A percentile compares a stretch with the other conserved stretches of the same genome.
phyloP scores from a whole-genome alignment of 768 basidiomycete species.

The Tricholoma saponaceum region DNA sequence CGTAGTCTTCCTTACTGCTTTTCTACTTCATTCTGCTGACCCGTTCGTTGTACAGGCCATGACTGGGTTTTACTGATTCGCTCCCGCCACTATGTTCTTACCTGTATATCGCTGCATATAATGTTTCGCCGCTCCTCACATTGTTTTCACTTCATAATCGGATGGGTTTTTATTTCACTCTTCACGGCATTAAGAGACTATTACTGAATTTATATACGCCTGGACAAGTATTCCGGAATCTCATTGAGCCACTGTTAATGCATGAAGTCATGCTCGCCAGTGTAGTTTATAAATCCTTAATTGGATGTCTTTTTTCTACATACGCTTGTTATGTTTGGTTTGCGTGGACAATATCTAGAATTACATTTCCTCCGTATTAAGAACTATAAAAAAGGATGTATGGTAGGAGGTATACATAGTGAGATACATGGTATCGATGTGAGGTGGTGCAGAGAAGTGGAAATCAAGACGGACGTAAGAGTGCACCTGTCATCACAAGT shows the following conservation, averaged over 20 bases:
- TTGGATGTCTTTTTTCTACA: too few relatives aligned
- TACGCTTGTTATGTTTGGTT: too few relatives aligned
- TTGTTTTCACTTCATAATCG: constrained; percentile 17
- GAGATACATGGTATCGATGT: constrained; percentile 15
- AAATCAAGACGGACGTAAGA: neutral
- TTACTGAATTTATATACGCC: too few relatives aligned
- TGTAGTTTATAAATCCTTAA: too few relatives aligned
- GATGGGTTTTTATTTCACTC: constrained; percentile 11
- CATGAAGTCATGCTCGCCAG: too few relatives aligned
- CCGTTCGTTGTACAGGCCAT: constrained; percentile 36
- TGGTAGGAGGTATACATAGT: constrained; percentile 16
- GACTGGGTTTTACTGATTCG: constrained; percentile 52
- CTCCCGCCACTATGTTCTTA: constrained; percentile 18
- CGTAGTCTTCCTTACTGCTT: constrained; percentile 21
- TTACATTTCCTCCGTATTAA: neutral
- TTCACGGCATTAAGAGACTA: neutral
- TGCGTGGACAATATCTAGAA: too few relatives aligned
- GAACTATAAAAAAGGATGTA: neutral
- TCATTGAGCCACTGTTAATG: too few relatives aligned
- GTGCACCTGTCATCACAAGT: neutral
- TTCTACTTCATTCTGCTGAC: constrained; percentile 4
- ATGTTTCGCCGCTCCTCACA: constrained; percentile 16
- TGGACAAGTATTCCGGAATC: too few relatives aligned
- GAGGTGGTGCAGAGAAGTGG: neutral
- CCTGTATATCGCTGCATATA: constrained; percentile 26